A percentile compares a stretch with the other conserved stretches of the same genome.
Conservation (phyloP, 2,329 filamentous ascomycete genomes). For the Botrytis porri region DNA sequence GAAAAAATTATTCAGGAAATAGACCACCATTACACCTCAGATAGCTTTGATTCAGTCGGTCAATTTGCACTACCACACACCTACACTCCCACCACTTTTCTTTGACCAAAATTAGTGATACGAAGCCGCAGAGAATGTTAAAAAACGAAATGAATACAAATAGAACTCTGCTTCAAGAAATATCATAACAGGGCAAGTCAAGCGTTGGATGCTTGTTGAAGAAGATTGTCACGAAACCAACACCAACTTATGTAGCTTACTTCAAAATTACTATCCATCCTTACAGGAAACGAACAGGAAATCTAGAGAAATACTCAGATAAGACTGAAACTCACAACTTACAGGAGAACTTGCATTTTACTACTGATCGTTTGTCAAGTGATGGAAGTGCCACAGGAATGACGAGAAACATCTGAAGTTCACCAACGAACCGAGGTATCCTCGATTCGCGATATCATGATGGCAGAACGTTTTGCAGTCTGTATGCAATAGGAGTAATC, state of each 20-base stretch:
- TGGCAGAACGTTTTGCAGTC: not conserved
- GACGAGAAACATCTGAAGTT: not conserved
- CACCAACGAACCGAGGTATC: too few species aligned
- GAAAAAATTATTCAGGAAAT: not conserved
- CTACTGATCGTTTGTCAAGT: not conserved
- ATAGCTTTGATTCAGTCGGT: fast-evolving
- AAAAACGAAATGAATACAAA: not conserved
- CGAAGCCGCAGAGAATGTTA: fast-evolving
- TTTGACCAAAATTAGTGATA: not conserved
- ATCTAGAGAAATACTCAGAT: not conserved
- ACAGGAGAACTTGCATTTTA: not conserved
- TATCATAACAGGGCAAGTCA: not conserved
- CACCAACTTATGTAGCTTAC: not conserved
- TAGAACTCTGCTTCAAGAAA: not conserved
- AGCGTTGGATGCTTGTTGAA: not conserved
- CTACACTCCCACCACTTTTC: not conserved
- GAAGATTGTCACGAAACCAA: not conserved
- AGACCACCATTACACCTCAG: not conserved
- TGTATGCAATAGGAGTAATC: not conserved
- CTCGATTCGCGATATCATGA: not conserved
- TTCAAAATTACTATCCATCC: not conserved
- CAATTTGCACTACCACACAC: not conserved
- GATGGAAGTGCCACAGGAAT: not conserved
- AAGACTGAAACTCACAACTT: not conserved
- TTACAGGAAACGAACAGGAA: fast-evolving